A percentile compares a stretch with the other conserved stretches of the same genome.
phyloP scores from a whole-genome alignment of 2,329 filamentous ascomycete genomes.

The Penicillium sp. region DNA sequence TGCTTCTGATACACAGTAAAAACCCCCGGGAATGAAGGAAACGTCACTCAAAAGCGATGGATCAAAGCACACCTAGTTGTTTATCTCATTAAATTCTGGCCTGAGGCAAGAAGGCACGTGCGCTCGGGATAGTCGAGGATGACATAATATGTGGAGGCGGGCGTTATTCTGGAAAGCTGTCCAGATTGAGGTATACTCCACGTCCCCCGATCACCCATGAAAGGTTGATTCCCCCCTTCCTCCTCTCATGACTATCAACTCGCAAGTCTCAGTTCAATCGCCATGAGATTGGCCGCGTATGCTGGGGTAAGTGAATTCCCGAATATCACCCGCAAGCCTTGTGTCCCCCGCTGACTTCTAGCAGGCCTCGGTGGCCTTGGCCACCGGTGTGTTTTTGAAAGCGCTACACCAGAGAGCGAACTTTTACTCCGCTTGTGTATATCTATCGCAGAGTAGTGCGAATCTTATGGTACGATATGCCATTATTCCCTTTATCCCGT shows the following conservation, averaged over 20 bases:
- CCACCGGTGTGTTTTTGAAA: slow-evolving; percentile 80
- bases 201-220: slow-evolving; percentile 20
- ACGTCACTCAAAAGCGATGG: no score
- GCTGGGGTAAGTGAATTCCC: slow-evolving; percentile 50
- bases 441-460: slow-evolving; percentile 93
- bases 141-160: slow-evolving; percentile 35
- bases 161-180: slow-evolving; percentile 31
- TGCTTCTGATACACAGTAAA: slow-evolving; percentile 16
- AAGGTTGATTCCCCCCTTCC: slow-evolving; percentile 5
- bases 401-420: slow-evolving; percentile 95
- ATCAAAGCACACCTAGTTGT: no score
- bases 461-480: slow-evolving; percentile 75
- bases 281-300: slow-evolving; percentile 57
- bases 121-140: slow-evolving; percentile 16
- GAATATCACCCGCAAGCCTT: slow-evolving; percentile 1
- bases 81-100: no score
- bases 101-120: slow-evolving; percentile 17
- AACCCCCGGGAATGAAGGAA: slow-evolving; percentile 10
- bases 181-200: slow-evolving; percentile 31
- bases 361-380: slow-evolving; percentile 79
- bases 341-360: slow-evolving; percentile 19
- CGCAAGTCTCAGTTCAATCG: slow-evolving; percentile 28
- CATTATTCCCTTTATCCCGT: background rate
- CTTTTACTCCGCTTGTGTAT: slow-evolving; percentile 97
- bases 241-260: slow-evolving; percentile 35